These are phyloP conservation scores for Waltergamsia citrina DNA, from an alignment of 2,329 filamentous ascomycete genomes.

Conservation along the genomic window DNA sequence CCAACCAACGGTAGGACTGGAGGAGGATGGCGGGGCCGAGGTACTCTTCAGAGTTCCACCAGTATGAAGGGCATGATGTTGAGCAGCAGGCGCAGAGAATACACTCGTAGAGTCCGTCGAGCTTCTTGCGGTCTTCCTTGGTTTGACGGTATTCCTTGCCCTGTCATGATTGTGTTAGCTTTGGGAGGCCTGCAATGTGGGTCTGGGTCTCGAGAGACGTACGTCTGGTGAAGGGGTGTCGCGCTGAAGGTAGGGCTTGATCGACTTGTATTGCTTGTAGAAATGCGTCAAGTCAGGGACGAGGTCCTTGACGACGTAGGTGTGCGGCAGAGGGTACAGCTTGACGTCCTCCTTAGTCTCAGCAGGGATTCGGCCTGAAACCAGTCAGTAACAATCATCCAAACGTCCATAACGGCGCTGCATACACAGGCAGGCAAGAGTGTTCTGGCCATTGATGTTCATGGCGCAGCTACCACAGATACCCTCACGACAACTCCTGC, in stretches of 20 bases:
- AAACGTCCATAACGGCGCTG: constrained; percentile 15
- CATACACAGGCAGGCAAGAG: constrained; percentile 92
- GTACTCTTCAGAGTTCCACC: constrained; percentile 99
- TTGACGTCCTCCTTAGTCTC: constrained; percentile 74
- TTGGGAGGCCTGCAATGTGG: not conserved
- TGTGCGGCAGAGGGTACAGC: constrained; percentile 97
- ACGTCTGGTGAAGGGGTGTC: constrained; percentile 77
- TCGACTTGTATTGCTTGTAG: constrained; percentile 99
- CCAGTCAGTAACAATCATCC: constrained; percentile 14
- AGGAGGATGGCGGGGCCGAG: constrained; percentile 93
- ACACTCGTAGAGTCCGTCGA: constrained; percentile 97
- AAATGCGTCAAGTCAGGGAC: constrained; percentile 97
- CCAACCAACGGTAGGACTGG: constrained; percentile 96
- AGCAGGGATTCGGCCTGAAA: constrained; percentile 79
- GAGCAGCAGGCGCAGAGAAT: constrained; percentile 99
- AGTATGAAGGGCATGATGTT: constrained; percentile 98
- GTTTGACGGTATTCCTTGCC: constrained; percentile 88
- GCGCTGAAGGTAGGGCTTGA: constrained; percentile 96
- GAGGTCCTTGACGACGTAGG: constrained; percentile 98
- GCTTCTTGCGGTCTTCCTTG: constrained; percentile 88
- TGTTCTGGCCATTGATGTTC: constrained; percentile 99
- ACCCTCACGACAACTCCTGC: constrained; percentile 91
- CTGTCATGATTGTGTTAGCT: constrained; percentile 34
- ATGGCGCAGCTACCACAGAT: constrained; percentile 98
- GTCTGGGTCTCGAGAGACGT: constrained; percentile 28